Conservation (phyloP, 805 yeast species). For the Candida tallmaniae region DNA sequence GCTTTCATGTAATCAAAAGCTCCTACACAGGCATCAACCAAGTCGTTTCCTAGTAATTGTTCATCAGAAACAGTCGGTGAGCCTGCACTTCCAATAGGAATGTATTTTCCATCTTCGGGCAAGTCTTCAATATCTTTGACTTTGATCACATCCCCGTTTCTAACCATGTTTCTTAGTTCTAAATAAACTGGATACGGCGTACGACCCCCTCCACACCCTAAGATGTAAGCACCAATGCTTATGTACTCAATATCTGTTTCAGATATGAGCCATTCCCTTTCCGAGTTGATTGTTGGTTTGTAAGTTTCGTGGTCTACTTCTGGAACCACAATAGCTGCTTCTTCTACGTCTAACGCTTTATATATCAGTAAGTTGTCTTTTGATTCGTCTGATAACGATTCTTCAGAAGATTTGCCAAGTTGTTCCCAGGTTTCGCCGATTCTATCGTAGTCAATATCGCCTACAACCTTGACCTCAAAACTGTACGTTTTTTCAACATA, state of each 20-base stretch:
- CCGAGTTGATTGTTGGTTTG: conserved; percentile 20
- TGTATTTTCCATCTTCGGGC: conserved; percentile 21
- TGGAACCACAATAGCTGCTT: too few relatives aligned
- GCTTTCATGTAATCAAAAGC: conserved; percentile 22
- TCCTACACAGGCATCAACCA: conserved; percentile 24
- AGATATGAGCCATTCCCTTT: conserved; percentile 35
- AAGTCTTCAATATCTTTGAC: conserved; percentile 33
- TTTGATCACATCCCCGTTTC: conserved; percentile 27
- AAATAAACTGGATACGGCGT: conserved; percentile 39
- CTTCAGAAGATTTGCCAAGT: neutral
- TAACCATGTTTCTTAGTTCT: conserved; percentile 26
- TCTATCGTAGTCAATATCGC: conserved; percentile 39
- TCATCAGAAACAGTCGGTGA: conserved; percentile 46
- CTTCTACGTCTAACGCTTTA: neutral
- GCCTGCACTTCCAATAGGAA: conserved; percentile 32
- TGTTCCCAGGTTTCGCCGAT: conserved; percentile 3
- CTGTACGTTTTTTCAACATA: conserved; percentile 29
- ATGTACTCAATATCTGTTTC: conserved; percentile 39
- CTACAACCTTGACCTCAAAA: conserved; percentile 37
- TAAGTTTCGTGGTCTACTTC: conserved; percentile 15
- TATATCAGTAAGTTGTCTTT: too few relatives aligned
- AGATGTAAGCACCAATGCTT: conserved; percentile 42
- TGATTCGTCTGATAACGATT: neutral
- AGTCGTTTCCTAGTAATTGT: conserved; percentile 36
- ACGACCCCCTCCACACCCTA: conserved; percentile 53